Percentiles rank a stretch among this genome's conserved stretches.
phyloP scores from a whole-genome alignment of 768 basidiomycete genomes.

The Russula sp. region DNA sequence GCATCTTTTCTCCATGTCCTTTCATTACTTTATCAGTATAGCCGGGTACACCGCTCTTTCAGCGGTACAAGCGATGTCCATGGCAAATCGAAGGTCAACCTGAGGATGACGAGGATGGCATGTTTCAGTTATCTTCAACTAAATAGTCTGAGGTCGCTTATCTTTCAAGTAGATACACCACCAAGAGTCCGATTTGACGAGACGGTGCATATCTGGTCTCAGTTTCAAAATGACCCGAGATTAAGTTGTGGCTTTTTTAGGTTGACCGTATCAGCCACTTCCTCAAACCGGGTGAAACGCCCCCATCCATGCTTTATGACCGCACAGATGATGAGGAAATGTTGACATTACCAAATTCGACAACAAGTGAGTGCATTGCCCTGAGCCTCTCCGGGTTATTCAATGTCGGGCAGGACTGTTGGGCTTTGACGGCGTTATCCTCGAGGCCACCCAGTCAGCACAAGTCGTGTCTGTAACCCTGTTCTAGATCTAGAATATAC shows the following conservation, averaged over 20 bases:
- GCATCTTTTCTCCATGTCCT: constrained; percentile 22
- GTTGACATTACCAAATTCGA: constrained; percentile 57
- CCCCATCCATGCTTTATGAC: constrained; percentile 76
- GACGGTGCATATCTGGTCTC: constrained; percentile 37
- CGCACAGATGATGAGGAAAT: constrained; percentile 70
- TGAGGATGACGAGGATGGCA: constrained; percentile 81
- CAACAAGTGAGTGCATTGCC: constrained; percentile 48
- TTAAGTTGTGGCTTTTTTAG: constrained; percentile 30
- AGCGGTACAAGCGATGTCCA: constrained; percentile 84
- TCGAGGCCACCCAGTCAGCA: constrained; percentile 72
- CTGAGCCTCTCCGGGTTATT: constrained; percentile 6
- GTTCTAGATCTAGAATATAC: constrained; percentile 34
- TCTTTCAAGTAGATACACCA: constrained; percentile 48
- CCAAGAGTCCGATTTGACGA: constrained; percentile 68
- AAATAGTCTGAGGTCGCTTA: constrained; percentile 2
- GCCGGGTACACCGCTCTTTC: constrained; percentile 87
- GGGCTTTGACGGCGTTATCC: constrained; percentile 74
- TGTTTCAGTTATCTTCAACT: constrained; percentile 6
- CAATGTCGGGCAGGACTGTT: constrained; percentile 38
- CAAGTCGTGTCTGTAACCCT: constrained; percentile 69
- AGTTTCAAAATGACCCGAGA: not conserved
- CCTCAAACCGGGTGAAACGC: constrained; percentile 62
- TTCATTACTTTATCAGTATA: constrained; percentile 26
- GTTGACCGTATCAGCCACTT: constrained; percentile 76
- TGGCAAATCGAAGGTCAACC: constrained; percentile 80